phyloP scores from a whole-genome alignment of 2,329 filamentous ascomycete species.

The Aspergillus calidoustus region DNA sequence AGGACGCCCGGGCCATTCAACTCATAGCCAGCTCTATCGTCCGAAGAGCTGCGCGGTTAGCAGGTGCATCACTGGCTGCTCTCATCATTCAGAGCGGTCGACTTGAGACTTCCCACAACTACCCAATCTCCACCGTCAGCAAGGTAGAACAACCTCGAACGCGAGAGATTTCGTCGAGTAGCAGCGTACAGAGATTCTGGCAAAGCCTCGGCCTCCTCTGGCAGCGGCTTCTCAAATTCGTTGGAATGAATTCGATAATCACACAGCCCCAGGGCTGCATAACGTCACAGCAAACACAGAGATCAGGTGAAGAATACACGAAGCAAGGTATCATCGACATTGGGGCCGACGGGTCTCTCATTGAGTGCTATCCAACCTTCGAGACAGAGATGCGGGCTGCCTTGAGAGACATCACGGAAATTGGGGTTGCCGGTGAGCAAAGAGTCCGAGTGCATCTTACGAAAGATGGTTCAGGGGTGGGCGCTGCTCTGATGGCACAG shows the following conservation, averaged over 20 bases:
- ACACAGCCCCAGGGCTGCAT: background rate
- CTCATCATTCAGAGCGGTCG: conserved; percentile 22
- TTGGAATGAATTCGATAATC: conserved; percentile 1
- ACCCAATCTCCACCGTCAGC: background rate
- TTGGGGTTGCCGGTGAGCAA: conserved; percentile 20
- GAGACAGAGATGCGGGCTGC: conserved; percentile 27
- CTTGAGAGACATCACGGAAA: conserved; percentile 19
- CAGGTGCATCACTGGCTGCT: conserved; percentile 23
- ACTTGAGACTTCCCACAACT: background rate
- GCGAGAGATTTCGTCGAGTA: background rate
- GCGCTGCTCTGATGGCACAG: conserved; percentile 29
- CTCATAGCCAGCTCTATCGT: conserved; percentile 18
- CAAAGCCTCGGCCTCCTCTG: conserved; percentile 10
- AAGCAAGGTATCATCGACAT: conserved; percentile 25
- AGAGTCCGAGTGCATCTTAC: conserved; percentile 26
- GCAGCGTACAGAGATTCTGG: conserved; percentile 8
- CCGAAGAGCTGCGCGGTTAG: conserved; percentile 24
- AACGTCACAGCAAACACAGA: background rate
- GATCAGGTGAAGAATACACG: too few relatives aligned
- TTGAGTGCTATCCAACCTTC: conserved; percentile 27
- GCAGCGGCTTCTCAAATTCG: conserved; percentile 16
- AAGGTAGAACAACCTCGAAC: background rate
- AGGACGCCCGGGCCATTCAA: conserved; percentile 19
- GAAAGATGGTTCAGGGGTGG: conserved; percentile 31
- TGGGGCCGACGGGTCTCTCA: conserved; percentile 27